Percentiles rank a stretch among this genome's conserved stretches.
phyloP scores from a whole-genome alignment of 2,329 filamentous ascomycete species.

The Xylaria sp. region DNA sequence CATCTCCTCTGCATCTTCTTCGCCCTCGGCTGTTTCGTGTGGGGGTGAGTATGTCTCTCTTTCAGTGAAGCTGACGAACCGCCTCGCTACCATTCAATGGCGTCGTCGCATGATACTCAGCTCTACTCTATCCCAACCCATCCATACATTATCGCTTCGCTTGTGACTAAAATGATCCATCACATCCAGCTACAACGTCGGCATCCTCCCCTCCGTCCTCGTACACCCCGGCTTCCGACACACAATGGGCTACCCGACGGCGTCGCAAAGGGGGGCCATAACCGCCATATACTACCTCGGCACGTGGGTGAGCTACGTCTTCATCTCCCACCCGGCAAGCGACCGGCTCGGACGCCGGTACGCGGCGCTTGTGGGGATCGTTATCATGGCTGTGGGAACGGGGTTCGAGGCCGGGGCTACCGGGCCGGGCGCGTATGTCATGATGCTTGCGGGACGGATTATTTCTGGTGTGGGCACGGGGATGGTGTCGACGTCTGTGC shows the following conservation, averaged over 20 bases:
- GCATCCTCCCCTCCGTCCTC: conserved; percentile 51
- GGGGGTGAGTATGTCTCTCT: conserved; percentile 40
- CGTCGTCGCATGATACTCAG: too few species aligned
- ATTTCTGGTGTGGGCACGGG: conserved; percentile 50
- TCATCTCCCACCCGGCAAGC: conserved; percentile 47
- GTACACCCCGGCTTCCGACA: conserved; percentile 50
- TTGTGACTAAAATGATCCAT: not conserved
- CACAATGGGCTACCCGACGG: conserved; percentile 40
- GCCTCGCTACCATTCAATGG: too few species aligned
- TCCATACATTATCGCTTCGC: too few species aligned
- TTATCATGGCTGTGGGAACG: conserved; percentile 44
- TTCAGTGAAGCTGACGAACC: too few species aligned
- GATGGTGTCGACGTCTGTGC: conserved; percentile 51
- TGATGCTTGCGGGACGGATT: conserved; percentile 48
- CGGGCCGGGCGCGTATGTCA: conserved; percentile 37
- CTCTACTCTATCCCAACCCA: too few species aligned
- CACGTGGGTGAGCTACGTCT: conserved; percentile 50
- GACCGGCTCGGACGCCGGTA: conserved; percentile 48
- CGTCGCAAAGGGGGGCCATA: conserved; percentile 46
- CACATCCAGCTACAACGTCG: conserved; percentile 48
- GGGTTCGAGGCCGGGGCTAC: conserved; percentile 42
- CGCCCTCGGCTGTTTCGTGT: conserved; percentile 50
- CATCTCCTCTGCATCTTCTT: conserved; percentile 48
- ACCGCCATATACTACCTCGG: conserved; percentile 55
- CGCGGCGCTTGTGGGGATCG: conserved; percentile 44